These are phyloP conservation scores for Rhytidiadelphus loreus DNA, from an alignment of 225 moss, liverwort and hornwort species.

Conservation along the genomic window DNA sequence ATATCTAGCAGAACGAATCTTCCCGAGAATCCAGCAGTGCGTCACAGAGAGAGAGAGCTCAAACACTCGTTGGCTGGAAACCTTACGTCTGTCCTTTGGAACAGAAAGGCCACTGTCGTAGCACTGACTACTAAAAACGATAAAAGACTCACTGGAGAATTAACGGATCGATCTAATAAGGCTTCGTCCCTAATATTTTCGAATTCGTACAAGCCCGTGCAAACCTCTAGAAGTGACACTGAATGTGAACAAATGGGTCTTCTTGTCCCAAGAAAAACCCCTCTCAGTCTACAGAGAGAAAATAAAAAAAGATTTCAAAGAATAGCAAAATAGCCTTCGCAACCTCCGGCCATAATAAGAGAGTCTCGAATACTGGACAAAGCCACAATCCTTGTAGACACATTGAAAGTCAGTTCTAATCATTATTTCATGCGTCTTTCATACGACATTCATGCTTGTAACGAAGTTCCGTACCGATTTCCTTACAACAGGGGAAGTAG, in stretches of 20 bases:
- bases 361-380: background rate
- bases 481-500: no score
- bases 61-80: background rate
- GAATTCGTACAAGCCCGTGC: background rate
- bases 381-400: background rate
- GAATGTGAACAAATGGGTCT: background rate
- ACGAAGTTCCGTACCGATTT: background rate
- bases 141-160: background rate
- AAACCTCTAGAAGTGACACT: background rate
- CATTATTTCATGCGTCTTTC: background rate
- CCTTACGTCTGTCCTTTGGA: background rate
- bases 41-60: background rate
- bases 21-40: background rate
- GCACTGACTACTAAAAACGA: no score
- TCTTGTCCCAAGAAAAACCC: background rate
- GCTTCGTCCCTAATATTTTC: background rate
- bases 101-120: no score
- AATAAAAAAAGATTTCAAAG: background rate
- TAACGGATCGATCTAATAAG: background rate
- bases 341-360: background rate
- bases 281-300: background rate
- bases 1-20: background rate
- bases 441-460: background rate
- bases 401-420: background rate
- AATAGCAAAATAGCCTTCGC: background rate